Base-by-base conservation (phyloP, 441 rosid genomes). In the Capsella rubella region DNA sequence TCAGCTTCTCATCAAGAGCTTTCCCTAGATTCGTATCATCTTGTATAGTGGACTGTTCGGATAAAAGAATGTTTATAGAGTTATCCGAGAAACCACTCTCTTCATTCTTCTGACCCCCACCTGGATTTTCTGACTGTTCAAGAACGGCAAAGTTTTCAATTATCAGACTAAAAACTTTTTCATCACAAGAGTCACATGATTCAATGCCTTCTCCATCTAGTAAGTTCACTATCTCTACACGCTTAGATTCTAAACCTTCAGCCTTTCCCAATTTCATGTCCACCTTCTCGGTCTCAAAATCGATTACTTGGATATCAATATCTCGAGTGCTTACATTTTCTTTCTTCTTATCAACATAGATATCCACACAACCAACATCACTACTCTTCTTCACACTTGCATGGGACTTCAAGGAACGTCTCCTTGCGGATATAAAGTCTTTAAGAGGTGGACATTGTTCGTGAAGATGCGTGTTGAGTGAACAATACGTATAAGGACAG, bases 391-490 rank as follows among this genome's bases (percentile, higher is more conserved):
- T 89, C 51, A 69, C 40, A 64, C 81, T 81, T 73, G 57, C 87
- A 78, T 82, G 90, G 16, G 82, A 60, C 83, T 86, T 89, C 81
- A 87, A 35, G 6, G 80, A 76, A 14, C 79, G 83, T 62, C 92
- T 84, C 81, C 82, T 83, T 13, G 90, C 78, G 29, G 85, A 83
- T 50, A 89, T 64, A 79, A 87, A 92, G 74, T 81, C 52, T 80
- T 82, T 85, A 81, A 90, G 78, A 9, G 90, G 90, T 39, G 86
- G 88, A 78, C 76, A 69, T 73, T 84, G 91, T 64, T 84, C 89
- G 65, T 84, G 89, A 46, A 71, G 84, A 80, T 89, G 92, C 50
- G 87, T 90, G 40, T 89, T 90, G 49, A 92, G 90, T 64, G 96
- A 92, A 64, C 98, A 92, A 71, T 87, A 87, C 10, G 76, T 83